Evolutionary conservation across 257 asterid species (phyloP).

Genomic region (Gentiana straminea): DNA sequence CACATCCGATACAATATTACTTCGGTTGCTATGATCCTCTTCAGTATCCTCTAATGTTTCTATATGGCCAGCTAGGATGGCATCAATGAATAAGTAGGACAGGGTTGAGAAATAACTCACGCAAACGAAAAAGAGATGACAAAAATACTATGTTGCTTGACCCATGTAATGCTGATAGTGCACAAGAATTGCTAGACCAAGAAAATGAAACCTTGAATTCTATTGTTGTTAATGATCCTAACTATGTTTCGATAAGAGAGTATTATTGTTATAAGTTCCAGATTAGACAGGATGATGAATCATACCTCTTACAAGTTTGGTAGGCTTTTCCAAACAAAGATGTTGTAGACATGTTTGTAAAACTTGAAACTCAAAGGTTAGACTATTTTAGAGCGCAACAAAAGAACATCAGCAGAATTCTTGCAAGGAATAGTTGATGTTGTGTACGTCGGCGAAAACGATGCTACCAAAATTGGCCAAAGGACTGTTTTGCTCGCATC

Average conservation of each 20-base stretch:
- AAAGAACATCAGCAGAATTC: not conserved
- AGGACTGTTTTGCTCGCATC: not conserved
- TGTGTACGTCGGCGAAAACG: not conserved
- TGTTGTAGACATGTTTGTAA: not conserved
- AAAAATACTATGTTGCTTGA: no score
- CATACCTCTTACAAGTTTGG: not conserved
- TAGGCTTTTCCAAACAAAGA: not conserved
- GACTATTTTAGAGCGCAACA: not conserved
- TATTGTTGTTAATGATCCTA: no score
- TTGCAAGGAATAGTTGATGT: not conserved
- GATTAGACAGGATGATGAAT: not conserved
- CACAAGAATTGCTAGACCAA: no score
- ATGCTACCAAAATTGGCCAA: not conserved
- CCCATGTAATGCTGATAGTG: no score
- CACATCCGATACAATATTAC: no score
- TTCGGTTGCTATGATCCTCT: no score
- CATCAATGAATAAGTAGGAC: no score
- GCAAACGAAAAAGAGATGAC: no score
- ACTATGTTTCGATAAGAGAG: not conserved
- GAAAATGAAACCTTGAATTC: no score
- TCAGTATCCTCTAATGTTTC: no score
- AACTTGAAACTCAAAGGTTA: not conserved
- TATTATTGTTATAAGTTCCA: not conserved
- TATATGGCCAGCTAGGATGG: no score
- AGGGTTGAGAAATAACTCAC: no score